Base-by-base conservation (phyloP, 305 asterid genomes). In the Salvia sclarea region DNA sequence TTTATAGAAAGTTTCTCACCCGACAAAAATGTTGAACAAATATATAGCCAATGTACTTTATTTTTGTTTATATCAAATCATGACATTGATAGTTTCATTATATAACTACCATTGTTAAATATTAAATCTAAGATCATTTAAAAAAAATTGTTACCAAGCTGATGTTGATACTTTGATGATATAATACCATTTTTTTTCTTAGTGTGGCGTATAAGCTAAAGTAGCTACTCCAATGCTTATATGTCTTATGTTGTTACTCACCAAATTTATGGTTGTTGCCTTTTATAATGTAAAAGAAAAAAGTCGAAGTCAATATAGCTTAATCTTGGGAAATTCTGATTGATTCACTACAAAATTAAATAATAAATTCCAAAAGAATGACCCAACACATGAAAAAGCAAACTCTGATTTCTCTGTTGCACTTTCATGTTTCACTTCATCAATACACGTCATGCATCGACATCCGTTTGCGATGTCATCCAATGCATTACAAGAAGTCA, bases 161-260 rank as follows among this genome's bases (percentile, higher is more conserved):
- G 59, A 60, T 35, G 22, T 43, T 21, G 43, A 30, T 37, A 52
- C 2, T 24, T 47, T 17, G 45, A 28, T 17, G 64, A 65, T 3
- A 35, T 35, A 65, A 49, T 37, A 12, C 37, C 53, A 52, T 41
- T 6, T 37, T 55, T 17, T 6, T 6, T 43, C 18, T 17, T 56
- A 30, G 73, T 58, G 48, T 68, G 66, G 66, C 66, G 73, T 68
- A 43, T 56, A 56, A 68, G 73, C 59, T 56, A 68, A 43, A 25
- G 52, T 8, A 21, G 28, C 11, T 17, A 8, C 24, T 30, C 17
- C 13, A 2, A 25, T 54, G 31, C 50, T 57, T 43, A 25, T 56
- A 43, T 44, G 47, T 35, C 45, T 53, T 22, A 53, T 38, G 61
- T 40, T 67, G 40, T 58, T 35, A 58, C 3, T n/a, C n/a, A n/a